These are phyloP conservation scores for Pleurotus ostreatus DNA, from an alignment of 768 basidiomycete species.

Conservation along the genomic window DNA sequence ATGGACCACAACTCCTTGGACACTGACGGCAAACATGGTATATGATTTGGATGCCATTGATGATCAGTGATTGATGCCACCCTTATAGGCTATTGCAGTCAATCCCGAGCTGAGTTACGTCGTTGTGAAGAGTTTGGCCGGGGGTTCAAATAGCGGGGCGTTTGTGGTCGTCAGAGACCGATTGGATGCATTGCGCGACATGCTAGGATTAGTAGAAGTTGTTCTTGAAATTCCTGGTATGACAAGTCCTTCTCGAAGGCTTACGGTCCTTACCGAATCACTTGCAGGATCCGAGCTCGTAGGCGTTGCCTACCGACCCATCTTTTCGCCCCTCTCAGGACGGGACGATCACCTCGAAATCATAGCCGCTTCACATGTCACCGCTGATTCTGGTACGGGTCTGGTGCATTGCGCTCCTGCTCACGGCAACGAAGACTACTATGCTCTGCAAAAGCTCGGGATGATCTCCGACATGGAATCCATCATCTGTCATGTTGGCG, in stretches of 20 bases:
- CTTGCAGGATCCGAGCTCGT: constrained; percentile 50
- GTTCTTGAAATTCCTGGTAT: constrained; percentile 34
- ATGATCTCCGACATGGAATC: constrained; percentile 33
- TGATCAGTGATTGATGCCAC: background rate
- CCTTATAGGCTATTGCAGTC: constrained; percentile 79
- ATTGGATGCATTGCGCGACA: constrained; percentile 30
- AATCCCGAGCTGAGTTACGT: constrained; percentile 69
- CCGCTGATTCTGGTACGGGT: constrained; percentile 85
- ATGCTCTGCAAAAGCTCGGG: constrained; percentile 57
- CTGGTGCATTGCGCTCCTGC: constrained; percentile 95
- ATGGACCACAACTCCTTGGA: constrained; percentile 99
- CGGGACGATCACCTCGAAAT: constrained; percentile 36
- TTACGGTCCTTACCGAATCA: constrained; percentile 12
- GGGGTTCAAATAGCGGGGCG: constrained; percentile 16
- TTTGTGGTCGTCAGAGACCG: constrained; percentile 53
- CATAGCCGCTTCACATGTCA: constrained; percentile 75
- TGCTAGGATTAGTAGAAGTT: constrained; percentile 34
- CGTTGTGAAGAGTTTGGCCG: constrained; percentile 31
- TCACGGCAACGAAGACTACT: constrained; percentile 92
- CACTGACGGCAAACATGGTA: constrained; percentile 93
- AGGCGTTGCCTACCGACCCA: constrained; percentile 52
- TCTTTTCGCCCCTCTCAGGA: constrained; percentile 45
- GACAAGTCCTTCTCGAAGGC: background rate
- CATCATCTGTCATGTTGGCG: constrained; percentile 80
- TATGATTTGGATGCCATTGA: constrained; percentile 14